Conservation (phyloP, 768 basidiomycete species). For the Termitomyces sp. region DNA sequence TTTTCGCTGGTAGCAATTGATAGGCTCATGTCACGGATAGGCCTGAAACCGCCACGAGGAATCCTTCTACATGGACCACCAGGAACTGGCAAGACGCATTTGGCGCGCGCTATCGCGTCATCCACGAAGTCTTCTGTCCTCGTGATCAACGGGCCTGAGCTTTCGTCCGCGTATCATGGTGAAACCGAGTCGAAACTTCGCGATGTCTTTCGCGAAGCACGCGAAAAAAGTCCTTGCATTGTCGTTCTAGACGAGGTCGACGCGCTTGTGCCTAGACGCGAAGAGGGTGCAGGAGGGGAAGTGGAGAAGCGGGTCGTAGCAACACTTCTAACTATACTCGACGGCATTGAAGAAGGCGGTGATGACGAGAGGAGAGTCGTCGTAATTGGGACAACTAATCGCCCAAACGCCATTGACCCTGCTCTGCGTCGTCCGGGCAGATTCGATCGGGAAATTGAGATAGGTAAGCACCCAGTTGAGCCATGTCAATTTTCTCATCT, state of each 20-base stretch:
- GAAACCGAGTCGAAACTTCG: constrained; percentile 92
- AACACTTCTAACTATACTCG: constrained; percentile 89
- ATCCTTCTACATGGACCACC: constrained; percentile 94
- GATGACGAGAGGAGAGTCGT: constrained; percentile 65
- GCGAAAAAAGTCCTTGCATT: constrained; percentile 81
- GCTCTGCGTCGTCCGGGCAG: constrained; percentile 85
- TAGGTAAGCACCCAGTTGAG: constrained; percentile 49
- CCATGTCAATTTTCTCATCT: not conserved
- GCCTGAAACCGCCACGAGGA: constrained; percentile 94
- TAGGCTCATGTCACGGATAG: constrained; percentile 25
- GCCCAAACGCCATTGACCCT: constrained; percentile 94
- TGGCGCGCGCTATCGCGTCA: constrained; percentile 90
- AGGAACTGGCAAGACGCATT: constrained; percentile 96
- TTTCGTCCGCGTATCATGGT: constrained; percentile 94
- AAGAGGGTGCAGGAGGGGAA: constrained; percentile 88
- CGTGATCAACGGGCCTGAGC: constrained; percentile 91
- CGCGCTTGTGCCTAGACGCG: constrained; percentile 86
- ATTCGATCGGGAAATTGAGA: constrained; percentile 95
- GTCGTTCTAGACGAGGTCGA: constrained; percentile 96
- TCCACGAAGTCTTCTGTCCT: constrained; percentile 87
- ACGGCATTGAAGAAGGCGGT: constrained; percentile 67
- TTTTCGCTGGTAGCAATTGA: not conserved
- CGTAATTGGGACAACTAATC: constrained; percentile 94
- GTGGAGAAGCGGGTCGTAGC: constrained; percentile 97
- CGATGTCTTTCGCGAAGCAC: constrained; percentile 85